Conservation (phyloP, 208 protist genomes). For the Acanthamoeba castellanii region DNA sequence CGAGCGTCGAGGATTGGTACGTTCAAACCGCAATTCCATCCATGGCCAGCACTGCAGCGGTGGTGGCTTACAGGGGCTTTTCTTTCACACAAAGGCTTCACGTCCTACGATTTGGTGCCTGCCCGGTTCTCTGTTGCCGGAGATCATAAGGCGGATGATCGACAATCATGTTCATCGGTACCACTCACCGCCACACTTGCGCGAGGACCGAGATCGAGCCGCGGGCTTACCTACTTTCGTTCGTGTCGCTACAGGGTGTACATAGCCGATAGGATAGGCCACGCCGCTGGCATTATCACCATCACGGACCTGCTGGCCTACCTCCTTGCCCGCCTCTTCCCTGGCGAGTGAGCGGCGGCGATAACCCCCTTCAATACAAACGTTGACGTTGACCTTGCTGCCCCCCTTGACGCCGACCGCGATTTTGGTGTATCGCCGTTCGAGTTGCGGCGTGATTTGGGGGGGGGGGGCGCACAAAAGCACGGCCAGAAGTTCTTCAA, state of each 20-base stretch:
- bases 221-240: not conserved
- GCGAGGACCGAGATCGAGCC: not conserved
- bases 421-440: not conserved
- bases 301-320: constrained; percentile 69
- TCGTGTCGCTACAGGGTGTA: not conserved
- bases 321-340: constrained; percentile 31
- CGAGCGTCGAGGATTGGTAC: not conserved
- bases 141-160: constrained; percentile 26
- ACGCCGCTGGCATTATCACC: constrained; percentile 45
- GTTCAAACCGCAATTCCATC: not conserved
- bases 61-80: not conserved
- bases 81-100: not conserved
- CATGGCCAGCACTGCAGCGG: not conserved
- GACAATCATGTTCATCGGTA: constrained; percentile 58
- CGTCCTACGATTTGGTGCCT: constrained; percentile 1
- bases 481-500: not conserved
- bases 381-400: not conserved
- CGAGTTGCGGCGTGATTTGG: no score
- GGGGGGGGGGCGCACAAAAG: not conserved
- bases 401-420: not conserved
- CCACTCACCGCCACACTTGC: not conserved
- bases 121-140: not conserved
- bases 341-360: not conserved
- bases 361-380: not conserved
- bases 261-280: constrained; percentile 1